A percentile compares a stretch with the other conserved stretches of the same genome.
Evolutionary conservation across 768 basidiomycete species (phyloP).

Genomic region (Lyophyllum semitale): DNA sequence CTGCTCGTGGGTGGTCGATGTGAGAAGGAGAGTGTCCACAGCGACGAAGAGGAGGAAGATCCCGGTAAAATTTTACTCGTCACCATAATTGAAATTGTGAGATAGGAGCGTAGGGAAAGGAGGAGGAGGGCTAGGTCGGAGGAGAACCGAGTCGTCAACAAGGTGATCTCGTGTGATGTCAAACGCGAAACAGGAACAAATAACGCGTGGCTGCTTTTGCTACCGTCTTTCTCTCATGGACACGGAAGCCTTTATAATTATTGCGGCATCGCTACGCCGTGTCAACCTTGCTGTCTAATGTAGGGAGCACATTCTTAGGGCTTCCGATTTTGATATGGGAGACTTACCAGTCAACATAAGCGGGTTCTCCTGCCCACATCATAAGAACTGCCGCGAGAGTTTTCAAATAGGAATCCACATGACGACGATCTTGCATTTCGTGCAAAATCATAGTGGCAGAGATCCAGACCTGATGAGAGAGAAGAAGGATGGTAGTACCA

Average conservation of each 20-base stretch:
- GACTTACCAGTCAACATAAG: too few relatives aligned
- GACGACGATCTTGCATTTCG: background rate
- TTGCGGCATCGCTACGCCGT: too few relatives aligned
- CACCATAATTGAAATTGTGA: background rate
- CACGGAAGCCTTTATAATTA: too few relatives aligned
- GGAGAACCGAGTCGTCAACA: background rate
- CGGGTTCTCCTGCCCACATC: too few relatives aligned
- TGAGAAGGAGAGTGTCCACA: background rate
- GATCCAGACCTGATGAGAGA: slow-evolving; percentile 3
- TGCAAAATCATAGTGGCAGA: background rate
- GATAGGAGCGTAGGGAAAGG: background rate
- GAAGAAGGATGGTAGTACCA: background rate
- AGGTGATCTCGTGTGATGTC: too few relatives aligned
- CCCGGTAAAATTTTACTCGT: background rate
- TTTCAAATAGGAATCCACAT: background rate
- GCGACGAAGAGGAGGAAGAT: background rate
- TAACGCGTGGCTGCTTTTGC: background rate
- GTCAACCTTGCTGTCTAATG: too few relatives aligned
- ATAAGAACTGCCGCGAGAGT: background rate
- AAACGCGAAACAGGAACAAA: background rate
- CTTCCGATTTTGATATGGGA: too few relatives aligned
- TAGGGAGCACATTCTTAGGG: too few relatives aligned
- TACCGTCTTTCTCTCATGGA: too few relatives aligned
- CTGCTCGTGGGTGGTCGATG: background rate
- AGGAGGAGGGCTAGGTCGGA: background rate